Conservation (phyloP, 257 asterid species). For the Scutellaria galericulata region DNA sequence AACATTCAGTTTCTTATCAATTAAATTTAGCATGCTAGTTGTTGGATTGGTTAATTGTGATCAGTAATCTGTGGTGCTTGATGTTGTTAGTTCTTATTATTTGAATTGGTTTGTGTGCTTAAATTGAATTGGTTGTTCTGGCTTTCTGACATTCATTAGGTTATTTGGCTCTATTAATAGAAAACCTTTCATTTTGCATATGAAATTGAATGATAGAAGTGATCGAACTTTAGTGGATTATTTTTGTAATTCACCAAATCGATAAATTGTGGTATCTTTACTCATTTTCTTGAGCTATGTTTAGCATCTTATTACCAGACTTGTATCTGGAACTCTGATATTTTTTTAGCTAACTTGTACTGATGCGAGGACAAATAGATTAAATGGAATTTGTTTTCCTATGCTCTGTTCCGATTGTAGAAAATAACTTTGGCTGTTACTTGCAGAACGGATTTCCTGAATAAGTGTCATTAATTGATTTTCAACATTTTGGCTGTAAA, state of each 20-base stretch:
- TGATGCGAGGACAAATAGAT: neutral
- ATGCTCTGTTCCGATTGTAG: neutral
- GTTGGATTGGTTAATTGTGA: conserved; percentile 11
- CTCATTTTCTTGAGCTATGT: neutral
- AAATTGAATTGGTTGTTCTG: conserved; percentile 4
- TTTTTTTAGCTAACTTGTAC: conserved; percentile 1
- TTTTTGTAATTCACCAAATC: neutral
- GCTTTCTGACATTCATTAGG: conserved; percentile 8
- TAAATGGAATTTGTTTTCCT: conserved; percentile 10
- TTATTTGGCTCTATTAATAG: conserved; percentile 4
- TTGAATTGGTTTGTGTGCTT: conserved; percentile 7
- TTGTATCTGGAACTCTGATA: neutral
- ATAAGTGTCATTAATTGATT: neutral
- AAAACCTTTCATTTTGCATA: conserved; percentile 8
- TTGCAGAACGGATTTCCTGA: neutral
- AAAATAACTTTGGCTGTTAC: neutral
- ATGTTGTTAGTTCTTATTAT: conserved; percentile 24
- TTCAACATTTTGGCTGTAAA: neutral
- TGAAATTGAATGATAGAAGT: conserved; percentile 16
- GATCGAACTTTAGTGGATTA: neutral
- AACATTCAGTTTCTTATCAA: conserved; percentile 32
- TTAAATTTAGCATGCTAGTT: neutral
- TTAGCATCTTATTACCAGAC: conserved; percentile 7
- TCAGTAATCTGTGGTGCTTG: conserved; percentile 24
- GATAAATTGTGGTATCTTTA: neutral